Evolutionary conservation across 2,329 filamentous ascomycete genomes (phyloP).

Genomic region (Emydomyces testavorans): DNA sequence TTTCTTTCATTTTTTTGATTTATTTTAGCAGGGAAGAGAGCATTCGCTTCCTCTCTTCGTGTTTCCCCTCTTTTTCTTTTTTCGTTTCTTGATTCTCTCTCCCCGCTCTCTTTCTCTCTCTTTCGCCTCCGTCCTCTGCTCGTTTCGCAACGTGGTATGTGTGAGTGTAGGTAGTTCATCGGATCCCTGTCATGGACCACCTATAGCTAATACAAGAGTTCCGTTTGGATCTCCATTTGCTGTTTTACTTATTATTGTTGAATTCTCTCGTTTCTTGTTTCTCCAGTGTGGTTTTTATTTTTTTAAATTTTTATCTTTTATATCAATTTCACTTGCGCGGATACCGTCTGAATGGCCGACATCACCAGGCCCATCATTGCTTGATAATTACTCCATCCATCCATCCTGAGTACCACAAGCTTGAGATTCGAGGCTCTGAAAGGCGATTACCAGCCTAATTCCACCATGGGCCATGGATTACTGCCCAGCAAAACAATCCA

Average conservation of each 20-base stretch:
- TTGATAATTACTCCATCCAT: neutral
- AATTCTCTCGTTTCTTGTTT: neutral
- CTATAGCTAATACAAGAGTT: too few species aligned
- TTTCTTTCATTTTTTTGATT: too few species aligned
- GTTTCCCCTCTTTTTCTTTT: neutral
- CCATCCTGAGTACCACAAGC: neutral
- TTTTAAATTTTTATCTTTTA: neutral
- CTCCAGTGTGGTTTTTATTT: neutral
- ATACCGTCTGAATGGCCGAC: neutral
- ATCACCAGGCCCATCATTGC: too few species aligned
- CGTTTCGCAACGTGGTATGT: too few species aligned
- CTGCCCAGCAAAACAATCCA: conserved; percentile 21
- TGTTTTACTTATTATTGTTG: too few species aligned
- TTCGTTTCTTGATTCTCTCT: neutral
- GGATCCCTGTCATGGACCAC: too few species aligned
- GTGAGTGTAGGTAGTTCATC: too few species aligned
- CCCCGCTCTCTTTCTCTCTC: neutral
- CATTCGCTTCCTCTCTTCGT: too few species aligned
- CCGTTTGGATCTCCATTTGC: too few species aligned
- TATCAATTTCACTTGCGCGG: neutral
- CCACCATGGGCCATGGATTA: conserved; percentile 15
- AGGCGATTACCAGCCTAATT: neutral
- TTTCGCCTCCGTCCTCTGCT: neutral
- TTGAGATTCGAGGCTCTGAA: neutral
- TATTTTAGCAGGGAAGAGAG: too few species aligned